Base-by-base conservation (phyloP, 2,329 filamentous ascomycete genomes). In the Epichloe typhina region DNA sequence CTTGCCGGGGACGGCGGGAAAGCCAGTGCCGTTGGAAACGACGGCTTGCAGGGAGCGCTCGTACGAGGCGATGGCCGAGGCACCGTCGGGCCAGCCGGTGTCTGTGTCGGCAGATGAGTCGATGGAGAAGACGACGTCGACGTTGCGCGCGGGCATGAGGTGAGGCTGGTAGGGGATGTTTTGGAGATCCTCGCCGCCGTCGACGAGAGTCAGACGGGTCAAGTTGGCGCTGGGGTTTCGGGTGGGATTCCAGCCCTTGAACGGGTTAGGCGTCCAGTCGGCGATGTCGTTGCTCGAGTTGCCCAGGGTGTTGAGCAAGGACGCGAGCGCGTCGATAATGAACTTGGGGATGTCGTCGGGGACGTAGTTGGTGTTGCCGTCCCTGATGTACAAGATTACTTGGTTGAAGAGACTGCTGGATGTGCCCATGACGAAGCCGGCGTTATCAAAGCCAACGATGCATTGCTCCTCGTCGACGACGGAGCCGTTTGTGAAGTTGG, bases 361-460 rank as follows among this genome's bases (percentile, higher is more conserved):
- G 3, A 66, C 59, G 60, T 76, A 80, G 19, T 55, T 72, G 58
- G 55, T 62, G 19, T 62, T 70, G 41, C 58, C 69, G 52, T 71
- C 62, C 60, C 71, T 26, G 80, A 93, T 38, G 81, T 94, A 73
- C 75, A 94, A 74, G 50, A 82, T 72, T 59, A 59, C 73, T 72
- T 62, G 71, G 69, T 94, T 94, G 73, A 94, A 94, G 4, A 94
- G 72, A 8, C 83, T 83, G 15, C 83, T 88, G 11, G 84, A 88
- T 0, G 88, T 93, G 52, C 87, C 87, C 79, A 91, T 87, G 35
- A 93, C 72, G 59, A 81, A 94, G 2, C 86, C 86, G 6, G 79
- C 79, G 58, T 87, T 89, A 65, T 94, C 88, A 57, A 88, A 90
- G 1, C 88, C 88, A 23, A 62, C 62, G 31, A 74, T 66, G 55